Evolutionary conservation across 2,329 filamentous ascomycete species (phyloP).

Genomic region (Hymenoscyphus linearis): DNA sequence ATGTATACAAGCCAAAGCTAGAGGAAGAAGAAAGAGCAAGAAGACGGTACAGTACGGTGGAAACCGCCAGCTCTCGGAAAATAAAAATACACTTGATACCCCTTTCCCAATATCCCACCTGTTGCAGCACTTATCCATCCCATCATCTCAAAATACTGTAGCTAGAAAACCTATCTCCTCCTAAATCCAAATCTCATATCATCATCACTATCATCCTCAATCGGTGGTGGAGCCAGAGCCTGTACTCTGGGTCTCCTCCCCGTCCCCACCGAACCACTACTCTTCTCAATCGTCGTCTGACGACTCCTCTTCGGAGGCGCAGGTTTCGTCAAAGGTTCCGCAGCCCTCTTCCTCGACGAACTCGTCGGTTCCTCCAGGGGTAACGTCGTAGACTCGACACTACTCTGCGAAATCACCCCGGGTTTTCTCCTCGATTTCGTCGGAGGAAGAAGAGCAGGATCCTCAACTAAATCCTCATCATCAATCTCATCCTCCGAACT

Average conservation of each 20-base stretch:
- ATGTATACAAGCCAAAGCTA: background rate
- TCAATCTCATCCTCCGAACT: background rate
- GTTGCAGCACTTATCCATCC: conserved; percentile 8
- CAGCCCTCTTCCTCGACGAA: conserved; percentile 21
- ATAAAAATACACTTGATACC: background rate
- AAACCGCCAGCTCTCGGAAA: background rate
- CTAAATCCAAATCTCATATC: conserved; percentile 30
- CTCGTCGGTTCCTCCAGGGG: conserved; percentile 3
- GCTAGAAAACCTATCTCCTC: conserved; percentile 18
- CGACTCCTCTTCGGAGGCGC: conserved; percentile 26
- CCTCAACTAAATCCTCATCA: no score
- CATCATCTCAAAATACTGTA: no score
- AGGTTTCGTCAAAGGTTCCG: conserved; percentile 19
- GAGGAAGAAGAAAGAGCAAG: background rate
- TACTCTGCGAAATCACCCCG: conserved; percentile 16
- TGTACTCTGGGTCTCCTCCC: conserved; percentile 17
- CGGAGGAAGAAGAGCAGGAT: no score
- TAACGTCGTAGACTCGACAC: background rate
- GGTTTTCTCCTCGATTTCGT: background rate
- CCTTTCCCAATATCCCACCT: conserved; percentile 1
- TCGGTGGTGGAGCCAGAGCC: no score
- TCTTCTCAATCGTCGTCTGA: conserved; percentile 9
- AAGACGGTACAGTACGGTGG: background rate
- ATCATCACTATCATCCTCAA: conserved; percentile 29
- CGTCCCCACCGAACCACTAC: no score